Evolutionary conservation across 805 yeast species (phyloP).

Genomic region (Saccharomycopsis guyanensis): DNA sequence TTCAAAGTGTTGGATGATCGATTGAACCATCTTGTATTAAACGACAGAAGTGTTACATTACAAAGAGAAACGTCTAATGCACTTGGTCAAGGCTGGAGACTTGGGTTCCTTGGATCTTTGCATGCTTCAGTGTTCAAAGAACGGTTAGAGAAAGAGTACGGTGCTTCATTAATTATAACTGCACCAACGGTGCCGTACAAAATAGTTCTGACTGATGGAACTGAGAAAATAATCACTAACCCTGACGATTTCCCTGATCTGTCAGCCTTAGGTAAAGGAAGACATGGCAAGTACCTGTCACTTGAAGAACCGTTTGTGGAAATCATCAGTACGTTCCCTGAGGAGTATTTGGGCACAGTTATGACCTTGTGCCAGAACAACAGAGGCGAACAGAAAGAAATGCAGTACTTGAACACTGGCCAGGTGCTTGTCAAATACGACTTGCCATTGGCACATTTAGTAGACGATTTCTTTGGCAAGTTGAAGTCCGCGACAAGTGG

Average conservation of each 20-base stretch:
- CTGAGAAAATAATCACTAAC: slow-evolving; percentile 62
- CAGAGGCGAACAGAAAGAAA: slow-evolving; percentile 75
- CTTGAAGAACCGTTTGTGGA: slow-evolving; percentile 83
- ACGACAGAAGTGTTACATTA: slow-evolving; percentile 85
- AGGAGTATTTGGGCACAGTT: slow-evolving; percentile 80
- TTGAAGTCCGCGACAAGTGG: slow-evolving; percentile 86
- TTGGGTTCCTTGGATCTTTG: slow-evolving; percentile 88
- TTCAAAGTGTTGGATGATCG: slow-evolving; percentile 86
- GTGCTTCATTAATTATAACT: slow-evolving; percentile 83
- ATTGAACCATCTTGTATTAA: slow-evolving; percentile 77
- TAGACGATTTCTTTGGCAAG: slow-evolving; percentile 93
- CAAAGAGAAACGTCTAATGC: slow-evolving; percentile 91
- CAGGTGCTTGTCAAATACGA: slow-evolving; percentile 76
- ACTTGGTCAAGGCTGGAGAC: slow-evolving; percentile 94
- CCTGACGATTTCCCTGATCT: slow-evolving; percentile 88
- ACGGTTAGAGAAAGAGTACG: slow-evolving; percentile 86
- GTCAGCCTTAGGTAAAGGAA: slow-evolving; percentile 28
- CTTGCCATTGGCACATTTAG: slow-evolving; percentile 80
- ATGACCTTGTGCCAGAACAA: slow-evolving; percentile 79
- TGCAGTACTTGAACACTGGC: slow-evolving; percentile 68
- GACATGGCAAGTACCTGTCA: slow-evolving; percentile 40
- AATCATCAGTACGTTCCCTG: slow-evolving; percentile 85
- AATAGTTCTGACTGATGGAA: slow-evolving; percentile 59
- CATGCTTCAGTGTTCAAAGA: slow-evolving; percentile 95
- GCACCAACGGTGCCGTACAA: slow-evolving; percentile 95